Evolutionary conservation across 306 rosid species (phyloP).

Genomic region (Lablab purpureus): DNA sequence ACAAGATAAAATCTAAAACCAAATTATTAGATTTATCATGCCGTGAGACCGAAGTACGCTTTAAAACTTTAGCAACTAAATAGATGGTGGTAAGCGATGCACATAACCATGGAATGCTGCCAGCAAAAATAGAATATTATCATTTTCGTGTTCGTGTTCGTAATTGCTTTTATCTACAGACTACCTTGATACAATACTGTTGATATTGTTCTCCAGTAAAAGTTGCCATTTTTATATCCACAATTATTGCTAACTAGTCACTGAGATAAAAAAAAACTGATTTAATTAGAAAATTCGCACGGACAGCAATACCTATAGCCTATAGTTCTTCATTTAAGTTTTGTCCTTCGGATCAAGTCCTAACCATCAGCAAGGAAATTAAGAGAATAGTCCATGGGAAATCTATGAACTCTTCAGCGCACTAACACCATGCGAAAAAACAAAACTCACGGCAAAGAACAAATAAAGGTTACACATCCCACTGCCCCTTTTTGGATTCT

Average conservation of each 20-base stretch:
- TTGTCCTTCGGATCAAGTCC: not conserved
- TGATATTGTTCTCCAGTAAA: not conserved
- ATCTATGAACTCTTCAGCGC: not conserved
- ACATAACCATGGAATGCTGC: not conserved
- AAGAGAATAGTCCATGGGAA: not conserved
- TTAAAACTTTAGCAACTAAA: not conserved
- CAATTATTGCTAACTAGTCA: not conserved
- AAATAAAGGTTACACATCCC: not conserved
- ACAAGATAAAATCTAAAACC: constrained; percentile 24
- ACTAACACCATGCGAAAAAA: not conserved
- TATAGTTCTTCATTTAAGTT: not conserved
- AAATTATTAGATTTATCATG: not conserved
- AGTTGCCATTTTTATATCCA: not conserved
- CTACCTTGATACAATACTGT: not conserved
- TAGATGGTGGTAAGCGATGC: not conserved
- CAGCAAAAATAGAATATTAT: constrained; percentile 1
- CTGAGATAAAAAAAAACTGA: not conserved
- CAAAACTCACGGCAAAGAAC: constrained; percentile 19
- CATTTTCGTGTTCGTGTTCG: constrained; percentile 6
- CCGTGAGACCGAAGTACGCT: not conserved
- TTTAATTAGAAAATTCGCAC: not conserved
- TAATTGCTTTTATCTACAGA: not conserved
- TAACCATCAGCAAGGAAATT: not conserved
- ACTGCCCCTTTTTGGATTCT: not conserved
- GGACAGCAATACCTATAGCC: not conserved